phyloP scores from a whole-genome alignment of 306 rosid species.

The Cotoneaster glaucophyllus region DNA sequence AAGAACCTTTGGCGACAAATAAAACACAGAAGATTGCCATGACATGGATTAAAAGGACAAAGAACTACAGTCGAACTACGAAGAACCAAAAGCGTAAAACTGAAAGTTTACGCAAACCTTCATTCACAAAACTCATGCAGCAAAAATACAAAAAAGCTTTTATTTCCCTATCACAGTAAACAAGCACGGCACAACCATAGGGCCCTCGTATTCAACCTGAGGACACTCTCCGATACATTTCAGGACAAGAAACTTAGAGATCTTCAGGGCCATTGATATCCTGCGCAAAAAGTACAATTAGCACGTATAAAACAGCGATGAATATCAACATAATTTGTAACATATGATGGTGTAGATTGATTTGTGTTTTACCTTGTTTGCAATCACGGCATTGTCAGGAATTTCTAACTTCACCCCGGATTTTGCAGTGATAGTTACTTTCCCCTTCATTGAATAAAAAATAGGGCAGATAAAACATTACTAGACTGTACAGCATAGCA shows the following conservation, averaged over 20 bases:
- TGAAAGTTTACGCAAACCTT: neutral
- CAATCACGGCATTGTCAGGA: slow-evolving; percentile 57
- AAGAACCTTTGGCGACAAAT: too few relatives aligned
- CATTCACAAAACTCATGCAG: neutral
- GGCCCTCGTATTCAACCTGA: neutral
- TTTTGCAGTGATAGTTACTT: slow-evolving; percentile 53
- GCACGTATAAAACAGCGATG: neutral
- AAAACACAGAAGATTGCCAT: too few relatives aligned
- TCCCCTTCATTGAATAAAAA: slow-evolving; percentile 47
- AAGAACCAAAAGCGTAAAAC: neutral
- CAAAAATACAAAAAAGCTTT: neutral
- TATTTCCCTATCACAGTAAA: slow-evolving; percentile 25
- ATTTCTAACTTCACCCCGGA: slow-evolving; percentile 60
- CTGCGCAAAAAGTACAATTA: slow-evolving; percentile 31
- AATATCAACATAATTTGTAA: neutral
- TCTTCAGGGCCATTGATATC: slow-evolving; percentile 71
- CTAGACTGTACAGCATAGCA: neutral
- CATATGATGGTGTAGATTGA: neutral
- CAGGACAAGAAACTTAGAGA: slow-evolving; percentile 29
- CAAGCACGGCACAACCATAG: neutral
- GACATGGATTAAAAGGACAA: too few relatives aligned
- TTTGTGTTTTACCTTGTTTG: slow-evolving; percentile 50
- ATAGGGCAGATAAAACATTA: neutral
- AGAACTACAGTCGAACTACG: too few relatives aligned
- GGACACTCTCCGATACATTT: slow-evolving; percentile 5